Conservation (phyloP, 768 basidiomycete genomes). For the Plicaturopsis crispa region DNA sequence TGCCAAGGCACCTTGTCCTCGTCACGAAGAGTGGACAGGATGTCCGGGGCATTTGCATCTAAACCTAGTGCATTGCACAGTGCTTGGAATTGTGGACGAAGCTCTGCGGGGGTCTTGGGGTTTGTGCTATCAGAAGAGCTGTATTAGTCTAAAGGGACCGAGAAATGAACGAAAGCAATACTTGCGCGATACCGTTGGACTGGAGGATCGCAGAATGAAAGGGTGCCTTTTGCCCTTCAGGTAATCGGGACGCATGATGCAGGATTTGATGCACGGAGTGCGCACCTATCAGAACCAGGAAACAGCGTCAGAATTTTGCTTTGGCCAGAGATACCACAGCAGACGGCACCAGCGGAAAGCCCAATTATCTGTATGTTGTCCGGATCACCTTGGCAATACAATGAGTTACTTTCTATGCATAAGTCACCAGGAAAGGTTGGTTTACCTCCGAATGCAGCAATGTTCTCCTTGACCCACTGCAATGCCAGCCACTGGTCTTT, state of each 20-base stretch:
- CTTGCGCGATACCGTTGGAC: constrained; percentile 69
- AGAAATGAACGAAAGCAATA: too few species aligned
- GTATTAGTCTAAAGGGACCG: too few species aligned
- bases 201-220: constrained; percentile 62
- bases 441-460: constrained; percentile 60
- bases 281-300: too few species aligned
- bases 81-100: constrained; percentile 55
- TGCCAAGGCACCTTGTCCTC: constrained; percentile 37
- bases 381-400: constrained; percentile 54
- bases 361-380: constrained; percentile 56
- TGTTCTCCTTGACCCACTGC: constrained; percentile 64
- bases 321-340: background rate
- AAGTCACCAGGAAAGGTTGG: too few species aligned
- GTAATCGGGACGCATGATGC: constrained; percentile 60
- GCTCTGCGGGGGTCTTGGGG: constrained; percentile 53
- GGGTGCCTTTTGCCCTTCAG: constrained; percentile 47
- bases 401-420: too few species aligned
- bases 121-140: constrained; percentile 35
- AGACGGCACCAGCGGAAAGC: constrained; percentile 52
- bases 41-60: constrained; percentile 42
- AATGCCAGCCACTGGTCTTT: constrained; percentile 79
- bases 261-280: constrained; percentile 73
- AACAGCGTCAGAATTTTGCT: background rate
- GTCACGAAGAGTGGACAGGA: constrained; percentile 45
- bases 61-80: constrained; percentile 50